A percentile compares a stretch with the other conserved stretches of the same genome.
phyloP scores from a whole-genome alignment of 768 basidiomycete species.

The Cubamyces sp. region DNA sequence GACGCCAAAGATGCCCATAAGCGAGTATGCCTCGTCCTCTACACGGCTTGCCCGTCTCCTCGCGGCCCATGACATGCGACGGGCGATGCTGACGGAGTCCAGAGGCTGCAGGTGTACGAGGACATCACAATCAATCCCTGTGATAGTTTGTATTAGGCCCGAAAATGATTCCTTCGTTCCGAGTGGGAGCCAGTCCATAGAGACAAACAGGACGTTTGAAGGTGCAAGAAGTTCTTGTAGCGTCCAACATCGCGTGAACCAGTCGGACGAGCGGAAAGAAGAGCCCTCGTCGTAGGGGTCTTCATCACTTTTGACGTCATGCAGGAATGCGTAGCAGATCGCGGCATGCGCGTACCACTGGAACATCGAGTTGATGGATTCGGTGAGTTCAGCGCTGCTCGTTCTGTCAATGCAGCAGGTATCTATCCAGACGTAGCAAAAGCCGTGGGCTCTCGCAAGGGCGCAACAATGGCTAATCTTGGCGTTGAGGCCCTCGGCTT shows the following conservation, averaged over 20 bases:
- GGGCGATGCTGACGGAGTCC: background rate
- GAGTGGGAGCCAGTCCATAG: background rate
- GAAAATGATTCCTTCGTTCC: background rate
- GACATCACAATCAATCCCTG: background rate
- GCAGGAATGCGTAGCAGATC: constrained; percentile 6
- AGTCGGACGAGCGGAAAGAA: background rate
- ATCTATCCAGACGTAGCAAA: background rate
- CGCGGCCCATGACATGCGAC: constrained; percentile 15
- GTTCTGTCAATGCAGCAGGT: too few species aligned
- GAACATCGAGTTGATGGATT: constrained; percentile 3
- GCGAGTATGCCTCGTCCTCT: constrained; percentile 18
- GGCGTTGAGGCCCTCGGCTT: background rate
- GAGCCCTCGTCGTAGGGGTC: background rate
- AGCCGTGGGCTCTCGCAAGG: background rate
- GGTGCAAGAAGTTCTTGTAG: constrained; percentile 12
- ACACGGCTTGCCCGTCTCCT: background rate
- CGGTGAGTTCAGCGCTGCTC: background rate
- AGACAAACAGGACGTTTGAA: background rate
- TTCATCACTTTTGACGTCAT: constrained; percentile 1
- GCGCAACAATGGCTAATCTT: constrained; percentile 1
- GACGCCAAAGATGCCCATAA: constrained; percentile 12
- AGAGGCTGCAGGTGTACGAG: background rate
- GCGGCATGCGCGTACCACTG: background rate
- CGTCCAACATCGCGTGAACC: constrained; percentile 9
- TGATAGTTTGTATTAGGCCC: background rate